Evolutionary conservation across 139 green algal genomes (phyloP), one percentile per base, ranked within the genome.

Genomic region (Tetradesmus lagerheimii): DNA sequence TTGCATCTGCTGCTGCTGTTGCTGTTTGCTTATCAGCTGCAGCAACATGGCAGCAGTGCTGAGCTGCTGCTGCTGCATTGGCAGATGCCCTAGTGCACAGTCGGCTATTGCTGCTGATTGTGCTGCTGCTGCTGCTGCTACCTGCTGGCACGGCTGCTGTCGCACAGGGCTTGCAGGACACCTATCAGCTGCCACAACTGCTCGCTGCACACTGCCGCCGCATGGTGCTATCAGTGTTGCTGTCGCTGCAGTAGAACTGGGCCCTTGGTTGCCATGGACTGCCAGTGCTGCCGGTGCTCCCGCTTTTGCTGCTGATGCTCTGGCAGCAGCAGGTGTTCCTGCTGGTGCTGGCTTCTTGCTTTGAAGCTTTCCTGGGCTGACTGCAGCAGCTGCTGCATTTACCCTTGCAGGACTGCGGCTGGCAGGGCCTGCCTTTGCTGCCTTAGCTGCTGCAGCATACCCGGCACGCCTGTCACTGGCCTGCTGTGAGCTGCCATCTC

Each of bases 1-100:
- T 18, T 53, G 37, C 77, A 34, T 2, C 39, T 83, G 34, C 77
- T 85, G 79, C 41, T 85, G 79, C 41, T 85, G 79, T 27, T 64
- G 25, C 25, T 85, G 23, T 16, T 25, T 37, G 39, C 79, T 85
- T 23, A 64, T 29, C 4, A 64, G 25, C 79, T 38, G 39, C 79
- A 66, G 39, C 41, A 64, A 39, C 79, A 38, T 43, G 41, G 29
- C 38, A 20, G 47, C 37, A 66, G n/a, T 78, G 67, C 5, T 39
- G 14, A 78, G 31, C 67, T 78, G n/a, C n/a, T 37, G n/a, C 67
- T 38, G 67, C 67, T 78, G 57, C 57, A 67, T 3, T 34, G 35
- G 45, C 45, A 43, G 29, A 47, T 86, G 80, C 47, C 29, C 18
- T 25, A 71, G 47, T 75, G 14, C 29, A 20, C 34, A 11, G 39